phyloP scores from a whole-genome alignment of 768 basidiomycete species.

The Russula abietina region DNA sequence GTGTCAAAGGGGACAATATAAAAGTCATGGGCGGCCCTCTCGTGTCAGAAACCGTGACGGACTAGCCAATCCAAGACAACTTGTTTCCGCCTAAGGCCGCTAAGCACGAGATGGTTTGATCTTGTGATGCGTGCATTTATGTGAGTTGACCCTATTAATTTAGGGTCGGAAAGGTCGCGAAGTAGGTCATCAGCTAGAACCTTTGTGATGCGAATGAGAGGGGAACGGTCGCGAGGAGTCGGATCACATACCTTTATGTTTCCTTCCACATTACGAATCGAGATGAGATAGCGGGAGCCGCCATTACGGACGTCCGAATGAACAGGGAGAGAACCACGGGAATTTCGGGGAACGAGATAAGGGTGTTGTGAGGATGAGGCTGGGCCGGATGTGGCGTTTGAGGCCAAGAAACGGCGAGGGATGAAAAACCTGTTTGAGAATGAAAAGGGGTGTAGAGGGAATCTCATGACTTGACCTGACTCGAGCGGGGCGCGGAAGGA shows the following conservation, averaged over 20 bases:
- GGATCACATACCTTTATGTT: slow-evolving; percentile 44
- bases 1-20: slow-evolving; percentile 18
- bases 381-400: slow-evolving; percentile 4
- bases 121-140: slow-evolving; percentile 44
- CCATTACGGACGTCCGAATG: slow-evolving; percentile 69
- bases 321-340: slow-evolving; percentile 62
- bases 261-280: slow-evolving; percentile 66
- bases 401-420: slow-evolving; percentile 11
- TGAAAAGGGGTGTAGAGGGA: slow-evolving; percentile 1
- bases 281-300: slow-evolving; percentile 50
- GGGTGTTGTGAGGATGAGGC: slow-evolving; percentile 13
- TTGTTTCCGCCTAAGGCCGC: slow-evolving; percentile 59
- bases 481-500: too few species aligned
- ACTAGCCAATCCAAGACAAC: slow-evolving; percentile 58
- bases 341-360: slow-evolving; percentile 64
- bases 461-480: slow-evolving; percentile 2
- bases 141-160: slow-evolving; percentile 42
- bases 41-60: slow-evolving; percentile 53
- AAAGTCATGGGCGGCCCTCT: slow-evolving; percentile 18
- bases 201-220: slow-evolving; percentile 32
- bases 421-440: not conserved
- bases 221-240: not conserved
- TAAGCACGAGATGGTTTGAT: slow-evolving; percentile 50
- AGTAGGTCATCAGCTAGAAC: slow-evolving; percentile 53
- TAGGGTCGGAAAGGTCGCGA: slow-evolving; percentile 43